These are phyloP conservation scores for Dactylonectria macrodidyma DNA, from an alignment of 2,329 filamentous ascomycete genomes.

Conservation along the genomic window DNA sequence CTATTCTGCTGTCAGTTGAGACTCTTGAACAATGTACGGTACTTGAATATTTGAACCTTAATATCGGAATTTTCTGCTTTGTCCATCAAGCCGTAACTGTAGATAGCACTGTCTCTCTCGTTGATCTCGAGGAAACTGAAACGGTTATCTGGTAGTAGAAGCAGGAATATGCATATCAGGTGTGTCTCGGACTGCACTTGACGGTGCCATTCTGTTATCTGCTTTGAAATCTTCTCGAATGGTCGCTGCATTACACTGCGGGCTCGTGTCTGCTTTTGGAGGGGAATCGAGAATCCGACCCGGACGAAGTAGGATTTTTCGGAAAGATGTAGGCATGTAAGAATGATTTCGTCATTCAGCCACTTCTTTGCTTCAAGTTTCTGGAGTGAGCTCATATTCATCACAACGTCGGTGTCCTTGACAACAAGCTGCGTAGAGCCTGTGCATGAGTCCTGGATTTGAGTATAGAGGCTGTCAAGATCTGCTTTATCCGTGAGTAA, in stretches of 20 bases:
- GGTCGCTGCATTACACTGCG: constrained; percentile 15
- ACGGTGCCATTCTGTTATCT: constrained; percentile 22
- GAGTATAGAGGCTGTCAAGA: background rate
- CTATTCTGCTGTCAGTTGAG: background rate
- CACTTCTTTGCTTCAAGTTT: background rate
- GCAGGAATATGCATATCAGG: background rate
- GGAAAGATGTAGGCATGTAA: constrained; percentile 30
- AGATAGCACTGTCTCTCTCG: background rate
- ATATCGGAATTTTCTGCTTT: constrained; percentile 1
- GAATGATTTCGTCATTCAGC: constrained; percentile 1
- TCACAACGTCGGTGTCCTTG: background rate
- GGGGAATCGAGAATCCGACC: constrained; percentile 29
- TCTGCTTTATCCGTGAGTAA: background rate
- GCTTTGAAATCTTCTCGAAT: constrained; percentile 19
- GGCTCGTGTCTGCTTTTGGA: constrained; percentile 17
- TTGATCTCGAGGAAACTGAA: constrained; percentile 10
- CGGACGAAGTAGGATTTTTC: constrained; percentile 24
- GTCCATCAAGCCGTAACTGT: background rate
- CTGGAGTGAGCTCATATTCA: background rate
- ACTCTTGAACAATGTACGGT: background rate
- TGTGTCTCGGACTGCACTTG: background rate
- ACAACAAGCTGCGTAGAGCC: background rate
- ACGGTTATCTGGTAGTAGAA: background rate
- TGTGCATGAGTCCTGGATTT: no score
- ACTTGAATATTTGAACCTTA: background rate